These are phyloP conservation scores for Lactarius sanguifluus DNA, from an alignment of 768 basidiomycete genomes.

Conservation along the genomic window DNA sequence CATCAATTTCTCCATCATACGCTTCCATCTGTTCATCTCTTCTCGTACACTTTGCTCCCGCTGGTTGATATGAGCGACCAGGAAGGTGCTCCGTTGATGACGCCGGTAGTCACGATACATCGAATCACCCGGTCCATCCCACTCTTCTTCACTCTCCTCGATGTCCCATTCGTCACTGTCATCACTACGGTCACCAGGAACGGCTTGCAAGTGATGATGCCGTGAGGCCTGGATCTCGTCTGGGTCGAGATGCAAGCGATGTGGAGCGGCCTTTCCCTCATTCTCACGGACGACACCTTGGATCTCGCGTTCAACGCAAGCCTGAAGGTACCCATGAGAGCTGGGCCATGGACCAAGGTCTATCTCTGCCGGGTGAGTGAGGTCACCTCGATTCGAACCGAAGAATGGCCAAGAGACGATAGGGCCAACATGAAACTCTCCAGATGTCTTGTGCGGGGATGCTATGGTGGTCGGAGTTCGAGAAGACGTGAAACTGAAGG, in stretches of 20 bases:
- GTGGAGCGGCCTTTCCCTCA: slow-evolving; percentile 74
- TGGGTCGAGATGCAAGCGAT: slow-evolving; percentile 77
- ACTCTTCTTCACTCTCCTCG: slow-evolving; percentile 79
- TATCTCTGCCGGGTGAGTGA: slow-evolving; percentile 64
- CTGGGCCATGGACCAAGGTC: slow-evolving; percentile 79
- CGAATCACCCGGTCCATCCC: slow-evolving; percentile 62
- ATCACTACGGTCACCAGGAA: slow-evolving; percentile 73
- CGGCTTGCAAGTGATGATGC: slow-evolving; percentile 64
- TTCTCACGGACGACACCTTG: slow-evolving; percentile 71
- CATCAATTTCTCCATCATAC: slow-evolving; percentile 60
- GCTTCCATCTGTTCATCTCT: slow-evolving; percentile 74
- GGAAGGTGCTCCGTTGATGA: slow-evolving; percentile 76
- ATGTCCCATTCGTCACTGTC: slow-evolving; percentile 78
- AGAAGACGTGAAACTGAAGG: slow-evolving; percentile 15
- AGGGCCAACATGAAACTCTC: slow-evolving; percentile 64
- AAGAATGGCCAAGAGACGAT: slow-evolving; percentile 93
- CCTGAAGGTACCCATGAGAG: slow-evolving; percentile 56
- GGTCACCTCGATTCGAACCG: slow-evolving; percentile 76
- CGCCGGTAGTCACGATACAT: slow-evolving; percentile 85
- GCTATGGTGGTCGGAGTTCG: slow-evolving; percentile 15
- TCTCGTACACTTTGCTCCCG: slow-evolving; percentile 61
- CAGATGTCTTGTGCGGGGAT: slow-evolving; percentile 25
- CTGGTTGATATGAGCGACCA: slow-evolving; percentile 65
- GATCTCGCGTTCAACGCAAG: slow-evolving; percentile 73
- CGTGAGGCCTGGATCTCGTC: slow-evolving; percentile 70